Conservation (phyloP, 169 alveolate genomes). For the Blepharisma undulans region DNA sequence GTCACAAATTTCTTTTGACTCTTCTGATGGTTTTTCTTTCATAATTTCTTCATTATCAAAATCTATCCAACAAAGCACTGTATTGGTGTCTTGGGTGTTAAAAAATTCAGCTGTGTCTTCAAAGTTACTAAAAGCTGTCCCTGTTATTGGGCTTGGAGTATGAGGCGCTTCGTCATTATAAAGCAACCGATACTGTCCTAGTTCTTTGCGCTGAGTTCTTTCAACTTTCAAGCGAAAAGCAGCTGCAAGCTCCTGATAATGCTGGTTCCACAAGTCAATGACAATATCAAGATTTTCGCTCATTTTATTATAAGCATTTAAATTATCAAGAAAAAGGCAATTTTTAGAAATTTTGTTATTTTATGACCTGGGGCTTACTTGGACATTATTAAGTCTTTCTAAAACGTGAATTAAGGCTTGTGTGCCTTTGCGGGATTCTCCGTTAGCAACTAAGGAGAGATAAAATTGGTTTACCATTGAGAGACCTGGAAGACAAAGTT, state of each 20-base stretch:
- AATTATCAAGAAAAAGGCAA: neutral
- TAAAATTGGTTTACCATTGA: conserved; percentile 70
- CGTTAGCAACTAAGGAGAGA: conserved; percentile 69
- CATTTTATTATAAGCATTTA: neutral
- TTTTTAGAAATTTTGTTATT: neutral
- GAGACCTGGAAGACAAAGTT: conserved; percentile 81
- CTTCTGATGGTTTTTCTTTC: conserved; percentile 21
- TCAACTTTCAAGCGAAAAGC: neutral
- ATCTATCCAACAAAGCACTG: neutral
- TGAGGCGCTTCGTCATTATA: neutral
- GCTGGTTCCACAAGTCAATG: neutral
- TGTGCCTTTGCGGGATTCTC: conserved; percentile 70
- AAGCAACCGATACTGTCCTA: neutral
- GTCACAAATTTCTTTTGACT: conserved; percentile 4
- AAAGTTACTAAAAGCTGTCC: conserved; percentile 7
- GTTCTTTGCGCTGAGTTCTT: neutral
- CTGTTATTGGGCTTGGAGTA: neutral
- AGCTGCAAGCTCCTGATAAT: neutral
- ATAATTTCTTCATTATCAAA: conserved; percentile 23
- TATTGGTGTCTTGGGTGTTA: neutral
- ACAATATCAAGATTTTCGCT: neutral
- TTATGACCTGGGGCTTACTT: conserved; percentile 13
- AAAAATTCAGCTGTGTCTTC: conserved; percentile 12
- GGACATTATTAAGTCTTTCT: conserved; percentile 63
- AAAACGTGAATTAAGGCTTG: conserved; percentile 68